These are phyloP conservation scores for Mortierella antarctica DNA, from an alignment of 192 early-diverging fungal species.

Conservation along the genomic window DNA sequence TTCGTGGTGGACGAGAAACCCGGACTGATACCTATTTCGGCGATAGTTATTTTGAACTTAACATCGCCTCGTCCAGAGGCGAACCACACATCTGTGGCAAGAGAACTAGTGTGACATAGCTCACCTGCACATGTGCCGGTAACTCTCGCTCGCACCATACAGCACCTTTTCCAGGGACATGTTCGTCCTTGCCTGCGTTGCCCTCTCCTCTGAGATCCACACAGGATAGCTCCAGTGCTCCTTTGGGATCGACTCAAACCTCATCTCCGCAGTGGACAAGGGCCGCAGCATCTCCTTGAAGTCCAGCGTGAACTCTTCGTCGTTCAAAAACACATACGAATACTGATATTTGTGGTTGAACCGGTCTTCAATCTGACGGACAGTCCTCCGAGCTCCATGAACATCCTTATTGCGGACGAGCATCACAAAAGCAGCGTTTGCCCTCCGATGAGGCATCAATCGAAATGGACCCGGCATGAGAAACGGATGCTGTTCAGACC, in stretches of 20 bases:
- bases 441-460: slow-evolving; percentile 11
- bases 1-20: slow-evolving; percentile 82
- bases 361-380: slow-evolving; percentile 82
- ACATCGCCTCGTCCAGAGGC: neutral
- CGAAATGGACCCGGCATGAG: slow-evolving; percentile 1
- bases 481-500: neutral
- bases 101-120: neutral
- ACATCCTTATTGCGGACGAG: slow-evolving; percentile 80
- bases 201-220: slow-evolving; percentile 78
- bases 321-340: slow-evolving; percentile 90
- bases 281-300: slow-evolving; percentile 70
- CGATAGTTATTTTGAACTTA: neutral
- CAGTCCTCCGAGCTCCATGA: slow-evolving; percentile 63
- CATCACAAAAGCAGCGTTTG: slow-evolving; percentile 79
- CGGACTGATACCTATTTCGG: slow-evolving; percentile 69
- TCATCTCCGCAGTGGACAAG: slow-evolving; percentile 67
- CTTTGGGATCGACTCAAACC: slow-evolving; percentile 72
- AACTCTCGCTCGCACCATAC: slow-evolving; percentile 75
- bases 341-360: slow-evolving; percentile 86
- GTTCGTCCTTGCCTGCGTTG: slow-evolving; percentile 58
- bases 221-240: slow-evolving; percentile 86
- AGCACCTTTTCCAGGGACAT: slow-evolving; percentile 57
- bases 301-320: slow-evolving; percentile 74
- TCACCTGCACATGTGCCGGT: slow-evolving; percentile 83
- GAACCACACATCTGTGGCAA: neutral